phyloP scores from a whole-genome alignment of 1,284 basidiomycete species.

The Rhodotorula sp. region DNA sequence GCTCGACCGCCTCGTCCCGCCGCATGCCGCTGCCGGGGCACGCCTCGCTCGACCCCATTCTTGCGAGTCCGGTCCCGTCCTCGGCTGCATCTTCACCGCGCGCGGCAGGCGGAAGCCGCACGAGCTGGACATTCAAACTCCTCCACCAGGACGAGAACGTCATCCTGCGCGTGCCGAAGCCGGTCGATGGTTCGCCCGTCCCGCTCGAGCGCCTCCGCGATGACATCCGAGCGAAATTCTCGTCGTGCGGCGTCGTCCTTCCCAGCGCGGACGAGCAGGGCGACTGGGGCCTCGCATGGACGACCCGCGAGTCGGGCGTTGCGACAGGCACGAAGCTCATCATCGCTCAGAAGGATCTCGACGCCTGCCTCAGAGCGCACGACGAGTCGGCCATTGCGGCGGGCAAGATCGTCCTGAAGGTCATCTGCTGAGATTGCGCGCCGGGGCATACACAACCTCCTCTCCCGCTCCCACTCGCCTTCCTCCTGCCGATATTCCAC shows the following conservation, averaged over 20 bases:
- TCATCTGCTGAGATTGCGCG: conserved; percentile 14
- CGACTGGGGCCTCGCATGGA: conserved; percentile 24
- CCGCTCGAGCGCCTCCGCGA: conserved; percentile 14
- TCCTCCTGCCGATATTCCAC: background rate
- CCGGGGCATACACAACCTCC: too few species aligned
- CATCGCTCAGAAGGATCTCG: conserved; percentile 22
- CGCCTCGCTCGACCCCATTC: conserved; percentile 34
- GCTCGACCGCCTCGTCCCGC: conserved; percentile 22
- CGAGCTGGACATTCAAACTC: conserved; percentile 35
- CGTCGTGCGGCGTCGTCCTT: conserved; percentile 10
- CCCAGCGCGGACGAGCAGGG: conserved; percentile 2
- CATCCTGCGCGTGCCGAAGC: conserved; percentile 22
- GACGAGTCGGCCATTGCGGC: background rate
- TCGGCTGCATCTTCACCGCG: conserved; percentile 2
- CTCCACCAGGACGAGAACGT: conserved; percentile 31
- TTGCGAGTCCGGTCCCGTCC: conserved; percentile 26
- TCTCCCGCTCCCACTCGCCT: background rate
- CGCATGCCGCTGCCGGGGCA: conserved; percentile 22
- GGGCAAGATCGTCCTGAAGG: conserved; percentile 30
- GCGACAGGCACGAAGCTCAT: conserved; percentile 15
- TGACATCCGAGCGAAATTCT: conserved; percentile 26
- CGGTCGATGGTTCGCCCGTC: conserved; percentile 6
- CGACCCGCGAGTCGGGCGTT: background rate
- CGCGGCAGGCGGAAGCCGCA: background rate
- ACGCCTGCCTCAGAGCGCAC: conserved; percentile 6